phyloP scores from a whole-genome alignment of 371 early-diverging fungal species.

The Lichtheimia ornata region DNA sequence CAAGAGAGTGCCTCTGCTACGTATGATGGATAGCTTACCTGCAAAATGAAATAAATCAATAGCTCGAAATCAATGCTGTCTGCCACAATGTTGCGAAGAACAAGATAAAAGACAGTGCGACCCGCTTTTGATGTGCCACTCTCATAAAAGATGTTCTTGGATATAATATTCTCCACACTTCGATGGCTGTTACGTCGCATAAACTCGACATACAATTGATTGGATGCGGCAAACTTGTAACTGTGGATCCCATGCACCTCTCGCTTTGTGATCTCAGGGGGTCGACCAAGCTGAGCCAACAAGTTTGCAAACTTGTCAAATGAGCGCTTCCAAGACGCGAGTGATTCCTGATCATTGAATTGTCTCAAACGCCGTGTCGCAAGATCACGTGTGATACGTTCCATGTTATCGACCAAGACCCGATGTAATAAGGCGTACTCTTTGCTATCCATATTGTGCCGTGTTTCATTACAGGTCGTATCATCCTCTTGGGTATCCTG shows the following conservation, averaged over 20 bases:
- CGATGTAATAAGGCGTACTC: conserved; percentile 43
- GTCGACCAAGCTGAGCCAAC: conserved; percentile 83
- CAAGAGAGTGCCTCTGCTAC: background rate
- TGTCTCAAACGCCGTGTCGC: background rate
- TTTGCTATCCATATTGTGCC: conserved; percentile 35
- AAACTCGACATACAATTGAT: conserved; percentile 74
- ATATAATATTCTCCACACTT: conserved; percentile 59
- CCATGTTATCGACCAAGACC: conserved; percentile 38
- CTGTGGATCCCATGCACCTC: conserved; percentile 52
- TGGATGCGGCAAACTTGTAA: conserved; percentile 55
- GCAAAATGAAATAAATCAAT: conserved; percentile 70
- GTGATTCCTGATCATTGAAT: background rate
- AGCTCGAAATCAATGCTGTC: conserved; percentile 84
- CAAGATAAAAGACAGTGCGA: conserved; percentile 84
- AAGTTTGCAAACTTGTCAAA: conserved; percentile 79
- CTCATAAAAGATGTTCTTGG: conserved; percentile 76
- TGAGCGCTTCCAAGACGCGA: conserved; percentile 37
- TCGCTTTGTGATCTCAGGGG: conserved; percentile 46
- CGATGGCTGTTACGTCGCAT: conserved; percentile 75
- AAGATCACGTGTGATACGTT: conserved; percentile 39
- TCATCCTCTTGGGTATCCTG: background rate
- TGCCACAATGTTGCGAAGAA: conserved; percentile 72
- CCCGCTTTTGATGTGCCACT: conserved; percentile 78
- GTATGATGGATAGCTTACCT: conserved; percentile 55
- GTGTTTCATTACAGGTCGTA: background rate